These are phyloP conservation scores for Oidium heveae DNA, from an alignment of 2,329 filamentous ascomycete species.

Conservation along the genomic window DNA sequence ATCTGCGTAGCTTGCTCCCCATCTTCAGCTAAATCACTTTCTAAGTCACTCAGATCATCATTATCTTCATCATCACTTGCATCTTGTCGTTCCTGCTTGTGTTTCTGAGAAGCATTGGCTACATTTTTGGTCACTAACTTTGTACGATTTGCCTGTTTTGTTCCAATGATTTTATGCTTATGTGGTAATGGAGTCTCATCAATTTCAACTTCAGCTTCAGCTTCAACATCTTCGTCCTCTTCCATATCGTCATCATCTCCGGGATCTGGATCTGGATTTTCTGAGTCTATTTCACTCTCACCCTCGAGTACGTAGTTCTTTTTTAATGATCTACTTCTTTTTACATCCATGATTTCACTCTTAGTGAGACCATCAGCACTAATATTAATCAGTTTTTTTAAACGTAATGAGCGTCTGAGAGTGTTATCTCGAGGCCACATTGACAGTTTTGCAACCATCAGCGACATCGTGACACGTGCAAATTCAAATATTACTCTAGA, in stretches of 20 bases:
- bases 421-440: too few relatives aligned
- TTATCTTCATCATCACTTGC: constrained; percentile 13
- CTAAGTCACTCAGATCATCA: constrained; percentile 14
- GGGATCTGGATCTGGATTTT: constrained; percentile 6
- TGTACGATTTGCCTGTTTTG: not conserved
- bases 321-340: constrained; percentile 12
- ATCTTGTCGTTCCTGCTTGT: constrained; percentile 4
- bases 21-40: constrained; percentile 17
- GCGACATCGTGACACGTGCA: too few relatives aligned
- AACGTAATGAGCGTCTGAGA: too few relatives aligned
- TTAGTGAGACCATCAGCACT: constrained; percentile 9
- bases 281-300: constrained; percentile 13
- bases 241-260: constrained; percentile 11
- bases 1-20: constrained; percentile 20
- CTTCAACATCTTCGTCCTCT: constrained; percentile 17
- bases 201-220: constrained; percentile 17
- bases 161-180: constrained; percentile 3
- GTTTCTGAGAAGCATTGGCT: constrained; percentile 7
- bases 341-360: constrained; percentile 13
- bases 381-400: constrained; percentile 2
- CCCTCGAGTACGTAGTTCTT: constrained; percentile 21
- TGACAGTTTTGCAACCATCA: too few relatives aligned
- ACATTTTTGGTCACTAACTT: not conserved
- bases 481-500: too few relatives aligned
- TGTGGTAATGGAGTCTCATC: constrained; percentile 12